Percentiles rank a stretch among this genome's conserved stretches.
Conservation (phyloP, 768 basidiomycete species). For the Tephrocybe sp. region DNA sequence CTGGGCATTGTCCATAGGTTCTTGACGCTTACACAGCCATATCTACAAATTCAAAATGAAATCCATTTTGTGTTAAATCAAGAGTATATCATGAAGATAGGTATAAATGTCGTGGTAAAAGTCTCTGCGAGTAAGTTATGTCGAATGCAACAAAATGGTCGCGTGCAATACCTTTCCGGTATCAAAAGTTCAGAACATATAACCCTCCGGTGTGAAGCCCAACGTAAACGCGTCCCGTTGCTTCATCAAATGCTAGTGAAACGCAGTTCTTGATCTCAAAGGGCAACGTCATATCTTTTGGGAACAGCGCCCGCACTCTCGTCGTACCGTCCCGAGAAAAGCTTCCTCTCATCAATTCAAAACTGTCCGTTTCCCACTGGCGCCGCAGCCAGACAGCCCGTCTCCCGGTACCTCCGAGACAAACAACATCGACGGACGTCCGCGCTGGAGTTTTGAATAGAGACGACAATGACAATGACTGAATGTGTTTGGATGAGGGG, state of each 20-base stretch:
- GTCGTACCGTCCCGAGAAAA: conserved; percentile 25
- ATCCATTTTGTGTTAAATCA: no score
- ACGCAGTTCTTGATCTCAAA: conserved; percentile 45
- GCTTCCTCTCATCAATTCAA: conserved; percentile 50
- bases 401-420: conserved; percentile 39
- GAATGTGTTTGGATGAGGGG: background rate
- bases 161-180: background rate
- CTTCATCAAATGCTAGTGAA: conserved; percentile 54
- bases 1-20: no score
- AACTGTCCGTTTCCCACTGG: conserved; percentile 45
- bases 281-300: conserved; percentile 45
- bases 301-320: conserved; percentile 38
- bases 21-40: no score
- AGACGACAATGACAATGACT: background rate
- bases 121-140: background rate
- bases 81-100: no score
- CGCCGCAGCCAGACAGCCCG: conserved; percentile 54
- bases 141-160: background rate
- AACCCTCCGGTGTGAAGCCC: conserved; percentile 52
- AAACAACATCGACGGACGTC: conserved; percentile 20
- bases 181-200: conserved; percentile 37
- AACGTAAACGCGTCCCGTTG: conserved; percentile 47
- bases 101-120: no score
- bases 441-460: conserved; percentile 11
- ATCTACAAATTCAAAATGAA: no score